Base-by-base conservation (phyloP, 2,329 filamentous ascomycete genomes). In the Apiospora pterosperma region DNA sequence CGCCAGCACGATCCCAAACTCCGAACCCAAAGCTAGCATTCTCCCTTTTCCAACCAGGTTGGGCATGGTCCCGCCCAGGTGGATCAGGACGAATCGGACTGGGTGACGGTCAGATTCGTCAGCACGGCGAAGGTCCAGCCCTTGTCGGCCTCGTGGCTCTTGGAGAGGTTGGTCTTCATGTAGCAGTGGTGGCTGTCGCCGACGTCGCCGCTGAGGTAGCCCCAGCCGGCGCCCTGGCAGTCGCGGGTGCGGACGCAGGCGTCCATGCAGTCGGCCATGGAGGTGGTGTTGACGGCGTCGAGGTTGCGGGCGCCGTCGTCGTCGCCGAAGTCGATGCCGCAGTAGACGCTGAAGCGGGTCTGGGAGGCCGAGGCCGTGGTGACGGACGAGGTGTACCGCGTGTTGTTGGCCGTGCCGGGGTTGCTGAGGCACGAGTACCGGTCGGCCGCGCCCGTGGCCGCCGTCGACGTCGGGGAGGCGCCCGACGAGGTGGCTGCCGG, bases 301-400 rank as follows among this genome's bases (percentile, higher is more conserved):
- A 69, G 64, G 52, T 65, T 66, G 41, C 55, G 64, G 28, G 72
- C 68, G 64, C 71, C 68, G 41, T 67, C 69, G 19, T 62, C 4
- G 62, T 69, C 67, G 44, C 65, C 62, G 61, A 69, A 75, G 68
- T 75, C 73, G 36, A 74, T 39, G 7, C 71, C 72, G 67, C 73
- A 75, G 59, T 70, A 64, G 23, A 69, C 68, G 19, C 41, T 62
- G 69, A 74, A 74, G 62, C 70, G 71, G 28, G n/a, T 58, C n/a
- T 28, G 5, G 39, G 61, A 64, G 55, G 59, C 63, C 19, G 64
- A 60, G 12, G 59, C 63, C n/a, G 34, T 4, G n/a, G n/a, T n/a
- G n/a, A n/a, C n/a, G n/a, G n/a, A 6, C 19, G 68, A 44, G 14
- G 70, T 74, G 68, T 72, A 73, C 39, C 68, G 38, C 21, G 73